These are phyloP conservation scores for Malassezia dermatis DNA, from an alignment of 1,284 basidiomycete genomes.

Conservation along the genomic window DNA sequence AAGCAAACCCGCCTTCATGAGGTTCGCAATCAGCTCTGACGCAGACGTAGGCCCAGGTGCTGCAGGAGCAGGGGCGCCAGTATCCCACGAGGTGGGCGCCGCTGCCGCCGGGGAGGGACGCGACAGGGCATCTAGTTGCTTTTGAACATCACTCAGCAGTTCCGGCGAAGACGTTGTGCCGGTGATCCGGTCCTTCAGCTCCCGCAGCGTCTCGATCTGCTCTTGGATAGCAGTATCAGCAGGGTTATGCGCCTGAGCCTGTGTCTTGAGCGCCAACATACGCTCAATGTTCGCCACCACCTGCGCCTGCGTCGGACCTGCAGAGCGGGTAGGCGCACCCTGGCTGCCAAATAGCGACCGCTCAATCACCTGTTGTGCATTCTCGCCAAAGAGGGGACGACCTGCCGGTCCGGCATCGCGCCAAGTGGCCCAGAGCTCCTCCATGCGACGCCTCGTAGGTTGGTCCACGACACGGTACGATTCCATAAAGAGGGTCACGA, in stretches of 20 bases:
- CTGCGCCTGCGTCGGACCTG: slow-evolving; percentile 19
- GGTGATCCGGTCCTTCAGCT: slow-evolving; percentile 68
- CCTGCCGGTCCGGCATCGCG: slow-evolving; percentile 30
- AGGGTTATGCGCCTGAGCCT: slow-evolving; percentile 26
- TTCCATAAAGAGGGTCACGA: slow-evolving; percentile 40
- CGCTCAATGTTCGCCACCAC: slow-evolving; percentile 37
- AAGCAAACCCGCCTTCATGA: slow-evolving; percentile 42
- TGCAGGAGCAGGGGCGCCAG: slow-evolving; percentile 36
- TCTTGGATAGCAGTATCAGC: slow-evolving; percentile 18
- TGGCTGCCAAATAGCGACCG: slow-evolving; percentile 33
- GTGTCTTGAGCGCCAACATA: slow-evolving; percentile 27
- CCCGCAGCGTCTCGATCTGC: slow-evolving; percentile 28
- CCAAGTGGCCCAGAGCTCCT: slow-evolving; percentile 44
- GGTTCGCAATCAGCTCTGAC: slow-evolving; percentile 29
- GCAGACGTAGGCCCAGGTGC: slow-evolving; percentile 21
- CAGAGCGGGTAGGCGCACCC: slow-evolving; percentile 21
- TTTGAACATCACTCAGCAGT: slow-evolving; percentile 67
- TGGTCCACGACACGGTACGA: slow-evolving; percentile 44
- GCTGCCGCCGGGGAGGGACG: slow-evolving; percentile 14
- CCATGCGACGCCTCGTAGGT: slow-evolving; percentile 38
- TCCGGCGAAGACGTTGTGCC: slow-evolving; percentile 63
- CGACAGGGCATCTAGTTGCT: slow-evolving; percentile 62
- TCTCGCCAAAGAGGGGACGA: slow-evolving; percentile 33
- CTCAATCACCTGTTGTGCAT: slow-evolving; percentile 40
- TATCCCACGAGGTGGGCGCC: slow-evolving; percentile 22